Evolutionary conservation across 2,329 filamentous ascomycete genomes (phyloP).

Genomic region (Trichoderma pleuroti): DNA sequence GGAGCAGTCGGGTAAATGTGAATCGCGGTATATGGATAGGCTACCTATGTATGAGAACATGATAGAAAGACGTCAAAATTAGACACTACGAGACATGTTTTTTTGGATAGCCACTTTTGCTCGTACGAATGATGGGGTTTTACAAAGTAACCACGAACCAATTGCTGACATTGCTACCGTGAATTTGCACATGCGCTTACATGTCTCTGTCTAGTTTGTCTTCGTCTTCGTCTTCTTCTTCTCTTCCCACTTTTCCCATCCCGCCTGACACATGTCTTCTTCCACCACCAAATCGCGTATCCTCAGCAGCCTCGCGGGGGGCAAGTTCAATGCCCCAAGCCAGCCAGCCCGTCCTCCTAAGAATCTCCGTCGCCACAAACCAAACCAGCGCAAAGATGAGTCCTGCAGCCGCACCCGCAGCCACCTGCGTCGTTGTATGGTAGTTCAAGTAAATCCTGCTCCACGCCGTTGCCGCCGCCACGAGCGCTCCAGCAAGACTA

Average conservation of each 20-base stretch:
- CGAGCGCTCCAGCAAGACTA: conserved; percentile 53
- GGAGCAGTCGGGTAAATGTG: neutral
- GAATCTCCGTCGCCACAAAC: conserved; percentile 68
- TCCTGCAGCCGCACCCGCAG: conserved; percentile 74
- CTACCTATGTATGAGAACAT: neutral
- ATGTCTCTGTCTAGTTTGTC: neutral
- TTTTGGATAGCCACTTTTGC: neutral
- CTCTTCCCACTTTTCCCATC: conserved; percentile 88
- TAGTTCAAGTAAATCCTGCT: conserved; percentile 91
- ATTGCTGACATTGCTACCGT: neutral
- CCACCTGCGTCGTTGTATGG: conserved; percentile 82
- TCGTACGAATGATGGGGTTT: neutral
- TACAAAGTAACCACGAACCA: neutral
- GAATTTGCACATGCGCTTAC: neutral
- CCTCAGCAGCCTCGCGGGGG: conserved; percentile 62
- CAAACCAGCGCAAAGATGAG: conserved; percentile 67
- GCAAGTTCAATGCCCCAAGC: conserved; percentile 67
- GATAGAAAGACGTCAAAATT: neutral
- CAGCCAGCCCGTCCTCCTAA: conserved; percentile 66
- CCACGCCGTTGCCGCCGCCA: conserved; percentile 68
- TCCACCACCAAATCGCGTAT: conserved; percentile 80
- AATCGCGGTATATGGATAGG: neutral
- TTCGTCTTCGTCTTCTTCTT: conserved; percentile 36
- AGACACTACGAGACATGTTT: neutral
- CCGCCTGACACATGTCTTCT: conserved; percentile 85